A percentile compares a stretch with the other conserved stretches of the same genome.
phyloP scores from a whole-genome alignment of 345 rosid species.

The Reutealis trisperma region DNA sequence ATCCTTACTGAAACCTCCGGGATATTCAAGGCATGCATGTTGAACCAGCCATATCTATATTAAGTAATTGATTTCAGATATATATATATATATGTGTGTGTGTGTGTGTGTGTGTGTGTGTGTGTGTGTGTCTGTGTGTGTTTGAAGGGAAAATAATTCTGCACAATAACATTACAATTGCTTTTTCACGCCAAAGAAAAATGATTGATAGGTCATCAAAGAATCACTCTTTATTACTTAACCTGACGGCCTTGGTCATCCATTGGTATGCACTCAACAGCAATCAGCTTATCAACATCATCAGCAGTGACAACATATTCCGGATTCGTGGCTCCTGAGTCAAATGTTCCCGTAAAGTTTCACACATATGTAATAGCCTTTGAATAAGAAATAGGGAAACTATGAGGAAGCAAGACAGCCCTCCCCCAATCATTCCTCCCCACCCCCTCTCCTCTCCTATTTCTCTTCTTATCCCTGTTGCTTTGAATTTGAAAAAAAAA shows the following conservation, averaged over 20 bases:
- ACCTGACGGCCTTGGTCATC: constrained; percentile 98
- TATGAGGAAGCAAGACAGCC: background rate
- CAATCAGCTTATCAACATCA: constrained; percentile 93
- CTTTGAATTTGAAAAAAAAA: background rate
- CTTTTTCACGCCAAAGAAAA: constrained; percentile 5
- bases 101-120: too few species aligned
- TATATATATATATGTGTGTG: too few species aligned
- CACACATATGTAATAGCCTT: background rate
- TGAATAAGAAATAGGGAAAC: background rate
- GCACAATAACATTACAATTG: background rate
- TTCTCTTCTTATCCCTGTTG: too few species aligned
- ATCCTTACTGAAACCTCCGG: background rate
- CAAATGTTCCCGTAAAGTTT: constrained; percentile 7
- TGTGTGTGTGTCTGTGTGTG: too few species aligned
- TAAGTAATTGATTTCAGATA: background rate
- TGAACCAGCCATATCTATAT: background rate
- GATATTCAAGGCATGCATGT: background rate
- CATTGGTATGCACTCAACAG: constrained; percentile 99
- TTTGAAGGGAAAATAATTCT: too few species aligned
- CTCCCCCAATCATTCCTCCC: too few species aligned
- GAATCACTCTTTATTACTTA: constrained; percentile 6
- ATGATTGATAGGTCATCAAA: constrained; percentile 1
- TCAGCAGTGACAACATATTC: constrained; percentile 97
- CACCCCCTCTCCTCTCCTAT: too few species aligned
- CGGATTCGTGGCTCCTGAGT: constrained; percentile 93